A percentile compares a stretch with the other conserved stretches of the same genome.
Evolutionary conservation across 2,329 filamentous ascomycete species (phyloP).

Genomic region (Colletotrichum sidae): DNA sequence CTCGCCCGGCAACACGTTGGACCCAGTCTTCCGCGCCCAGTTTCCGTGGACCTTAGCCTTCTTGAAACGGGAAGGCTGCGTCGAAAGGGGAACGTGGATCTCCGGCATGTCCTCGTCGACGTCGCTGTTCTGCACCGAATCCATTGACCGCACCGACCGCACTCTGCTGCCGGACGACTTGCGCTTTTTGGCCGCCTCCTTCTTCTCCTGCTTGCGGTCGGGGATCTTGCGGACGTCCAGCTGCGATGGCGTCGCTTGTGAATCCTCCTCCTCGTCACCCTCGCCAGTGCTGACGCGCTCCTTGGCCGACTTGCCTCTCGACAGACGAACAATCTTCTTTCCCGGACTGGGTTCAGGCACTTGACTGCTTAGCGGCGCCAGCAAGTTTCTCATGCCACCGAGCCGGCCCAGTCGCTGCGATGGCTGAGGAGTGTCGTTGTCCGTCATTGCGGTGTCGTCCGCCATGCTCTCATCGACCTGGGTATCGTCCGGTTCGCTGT

Average conservation of each 20-base stretch:
- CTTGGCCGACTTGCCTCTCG: constrained; percentile 18
- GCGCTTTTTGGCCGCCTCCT: constrained; percentile 14
- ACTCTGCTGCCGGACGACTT: constrained; percentile 18
- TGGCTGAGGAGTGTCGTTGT: neutral
- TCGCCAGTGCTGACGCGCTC: constrained; percentile 16
- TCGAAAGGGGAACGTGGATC: constrained; percentile 27
- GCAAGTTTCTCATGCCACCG: neutral
- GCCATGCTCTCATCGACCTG: neutral
- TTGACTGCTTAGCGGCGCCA: neutral
- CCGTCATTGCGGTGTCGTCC: neutral
- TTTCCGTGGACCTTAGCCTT: constrained; percentile 12
- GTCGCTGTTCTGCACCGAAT: constrained; percentile 29
- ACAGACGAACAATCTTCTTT: constrained; percentile 31
- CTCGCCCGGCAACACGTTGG: constrained; percentile 9
- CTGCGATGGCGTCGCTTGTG: constrained; percentile 15
- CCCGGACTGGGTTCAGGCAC: constrained; percentile 13
- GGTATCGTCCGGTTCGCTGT: neutral
- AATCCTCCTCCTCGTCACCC: constrained; percentile 12
- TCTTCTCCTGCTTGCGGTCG: constrained; percentile 30
- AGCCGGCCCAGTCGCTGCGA: constrained; percentile 5
- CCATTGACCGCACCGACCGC: constrained; percentile 14
- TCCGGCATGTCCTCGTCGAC: constrained; percentile 34
- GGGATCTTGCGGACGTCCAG: constrained; percentile 20
- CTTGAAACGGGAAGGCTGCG: constrained; percentile 1
- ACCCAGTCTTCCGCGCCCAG: constrained; percentile 29